A percentile compares a stretch with the other conserved stretches of the same genome.
These are phyloP conservation scores for Trichoderma sp. DNA, from an alignment of 2,329 filamentous ascomycete genomes.

Conservation along the genomic window DNA sequence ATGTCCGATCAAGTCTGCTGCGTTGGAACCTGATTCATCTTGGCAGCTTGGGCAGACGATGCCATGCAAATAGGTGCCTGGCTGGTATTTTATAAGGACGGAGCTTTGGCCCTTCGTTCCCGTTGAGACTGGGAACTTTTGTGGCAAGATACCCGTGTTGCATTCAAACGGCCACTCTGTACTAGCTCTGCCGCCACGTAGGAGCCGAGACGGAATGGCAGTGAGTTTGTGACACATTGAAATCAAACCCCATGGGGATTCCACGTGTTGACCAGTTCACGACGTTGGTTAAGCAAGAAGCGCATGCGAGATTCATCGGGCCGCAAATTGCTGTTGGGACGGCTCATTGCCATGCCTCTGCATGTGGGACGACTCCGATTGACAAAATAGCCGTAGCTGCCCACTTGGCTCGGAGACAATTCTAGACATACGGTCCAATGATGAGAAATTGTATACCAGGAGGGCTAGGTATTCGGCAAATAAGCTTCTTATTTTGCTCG, in stretches of 20 bases:
- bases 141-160: slow-evolving; percentile 27
- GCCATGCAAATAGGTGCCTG: background rate
- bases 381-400: background rate
- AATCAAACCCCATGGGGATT: slow-evolving; percentile 20
- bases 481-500: background rate
- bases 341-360: background rate
- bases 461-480: background rate
- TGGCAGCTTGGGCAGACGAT: background rate
- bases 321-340: slow-evolving; percentile 1
- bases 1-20: slow-evolving; percentile 8
- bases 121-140: slow-evolving; percentile 30
- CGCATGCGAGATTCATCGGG: slow-evolving; percentile 5
- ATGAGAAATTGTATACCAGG: background rate
- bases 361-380: background rate
- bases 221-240: slow-evolving; percentile 10
- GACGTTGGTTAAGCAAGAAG: background rate
- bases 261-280: slow-evolving; percentile 22
- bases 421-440: background rate
- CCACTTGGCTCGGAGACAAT: background rate
- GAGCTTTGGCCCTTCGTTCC: background rate
- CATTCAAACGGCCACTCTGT: slow-evolving; percentile 21
- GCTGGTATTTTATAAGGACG: background rate
- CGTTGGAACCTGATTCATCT: background rate
- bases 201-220: background rate
- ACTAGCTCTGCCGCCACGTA: background rate